Conservation (phyloP, 2,329 filamentous ascomycete genomes). For the Microsporum canis region DNA sequence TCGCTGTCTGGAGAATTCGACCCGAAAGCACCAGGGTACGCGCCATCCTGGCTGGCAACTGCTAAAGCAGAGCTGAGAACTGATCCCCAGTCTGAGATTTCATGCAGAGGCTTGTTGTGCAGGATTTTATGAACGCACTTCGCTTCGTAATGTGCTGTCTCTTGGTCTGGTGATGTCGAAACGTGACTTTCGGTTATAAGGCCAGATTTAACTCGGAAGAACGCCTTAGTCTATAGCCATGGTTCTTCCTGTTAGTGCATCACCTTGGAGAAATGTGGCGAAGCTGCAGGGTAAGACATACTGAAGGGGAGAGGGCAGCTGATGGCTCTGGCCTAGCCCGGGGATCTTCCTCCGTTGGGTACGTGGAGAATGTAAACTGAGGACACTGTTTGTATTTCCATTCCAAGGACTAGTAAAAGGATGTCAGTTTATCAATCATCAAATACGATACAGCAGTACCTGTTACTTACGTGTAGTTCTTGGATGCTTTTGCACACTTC, state of each 20-base stretch:
- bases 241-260: constrained; percentile 3
- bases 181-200: constrained; percentile 31
- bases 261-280: background rate
- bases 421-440: background rate
- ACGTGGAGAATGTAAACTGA: constrained; percentile 60
- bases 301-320: constrained; percentile 37
- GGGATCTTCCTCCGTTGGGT: constrained; percentile 48
- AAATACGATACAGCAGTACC: background rate
- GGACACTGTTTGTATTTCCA: constrained; percentile 86
- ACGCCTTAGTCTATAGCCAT: constrained; percentile 28
- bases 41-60: background rate
- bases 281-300: constrained; percentile 23
- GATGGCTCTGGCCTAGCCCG: constrained; percentile 44
- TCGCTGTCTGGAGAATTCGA: constrained; percentile 2
- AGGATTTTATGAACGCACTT: constrained; percentile 22
- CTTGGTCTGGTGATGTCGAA: constrained; percentile 27
- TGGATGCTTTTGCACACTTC: constrained; percentile 50
- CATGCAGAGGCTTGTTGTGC: constrained; percentile 38
- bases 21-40: constrained; percentile 5
- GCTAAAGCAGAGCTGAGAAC: constrained; percentile 10
- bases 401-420: constrained; percentile 26
- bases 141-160: constrained; percentile 25
- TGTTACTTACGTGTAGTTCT: constrained; percentile 42
- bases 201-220: constrained; percentile 32
- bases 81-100: constrained; percentile 34